phyloP scores from a whole-genome alignment of 495 filamentous ascomycete species.

The Neurospora cerealis region DNA sequence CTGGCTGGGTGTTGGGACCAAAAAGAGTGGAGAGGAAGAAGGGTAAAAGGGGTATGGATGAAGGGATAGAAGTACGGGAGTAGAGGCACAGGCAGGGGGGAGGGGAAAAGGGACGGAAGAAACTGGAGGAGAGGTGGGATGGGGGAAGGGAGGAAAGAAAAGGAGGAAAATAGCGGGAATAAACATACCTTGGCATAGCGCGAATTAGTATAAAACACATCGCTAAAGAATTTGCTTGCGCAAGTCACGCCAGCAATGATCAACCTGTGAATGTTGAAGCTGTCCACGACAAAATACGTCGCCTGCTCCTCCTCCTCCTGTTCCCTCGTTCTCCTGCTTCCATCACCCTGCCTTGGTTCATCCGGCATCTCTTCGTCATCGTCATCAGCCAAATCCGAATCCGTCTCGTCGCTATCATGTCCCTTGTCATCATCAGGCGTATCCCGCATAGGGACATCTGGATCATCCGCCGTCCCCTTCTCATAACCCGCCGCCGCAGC shows the following conservation, averaged over 20 bases:
- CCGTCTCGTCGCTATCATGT: conserved; percentile 24
- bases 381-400: conserved; percentile 31
- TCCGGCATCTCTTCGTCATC: conserved; percentile 12
- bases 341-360: not conserved
- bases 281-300: conserved; percentile 91
- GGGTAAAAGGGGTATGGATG: not conserved
- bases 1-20: not conserved
- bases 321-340: not conserved
- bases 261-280: conserved; percentile 95
- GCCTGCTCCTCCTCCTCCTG: conserved; percentile 16
- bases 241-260: conserved; percentile 98
- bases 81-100: not conserved
- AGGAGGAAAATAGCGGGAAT: not conserved
- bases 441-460: conserved; percentile 28
- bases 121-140: not conserved
- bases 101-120: not conserved
- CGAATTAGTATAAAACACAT: conserved; percentile 99
- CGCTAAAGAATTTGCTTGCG: conserved; percentile 99
- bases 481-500: not conserved
- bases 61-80: not conserved
- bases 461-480: conserved; percentile 4
- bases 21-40: not conserved
- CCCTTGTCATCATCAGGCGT: conserved; percentile 12
- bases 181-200: conserved; percentile 88
- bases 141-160: not conserved